Evolutionary conservation across 495 filamentous ascomycete species (phyloP).

Genomic region (Hypoxylon fuscum): DNA sequence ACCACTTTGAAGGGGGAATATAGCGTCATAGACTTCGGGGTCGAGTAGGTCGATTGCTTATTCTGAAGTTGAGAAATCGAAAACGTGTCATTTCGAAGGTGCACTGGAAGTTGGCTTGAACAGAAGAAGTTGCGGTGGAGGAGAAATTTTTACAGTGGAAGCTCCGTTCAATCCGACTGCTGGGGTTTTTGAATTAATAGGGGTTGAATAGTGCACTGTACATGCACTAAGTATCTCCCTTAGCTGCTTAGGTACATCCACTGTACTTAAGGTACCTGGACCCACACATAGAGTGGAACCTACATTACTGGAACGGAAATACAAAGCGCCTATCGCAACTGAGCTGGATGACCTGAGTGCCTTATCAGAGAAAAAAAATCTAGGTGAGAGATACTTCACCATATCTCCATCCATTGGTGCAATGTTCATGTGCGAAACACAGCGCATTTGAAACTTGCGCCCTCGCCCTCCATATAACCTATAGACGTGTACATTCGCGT

Average conservation of each 20-base stretch:
- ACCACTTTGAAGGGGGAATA: background rate
- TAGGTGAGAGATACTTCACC: background rate
- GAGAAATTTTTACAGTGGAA: conserved; percentile 15
- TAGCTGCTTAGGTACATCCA: too few species aligned
- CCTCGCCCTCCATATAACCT: background rate
- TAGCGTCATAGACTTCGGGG: conserved; percentile 8
- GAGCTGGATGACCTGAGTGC: background rate
- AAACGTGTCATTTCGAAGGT: conserved; percentile 16
- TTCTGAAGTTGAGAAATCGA: background rate
- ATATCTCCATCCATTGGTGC: too few species aligned
- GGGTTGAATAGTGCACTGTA: too few species aligned
- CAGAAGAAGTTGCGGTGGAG: conserved; percentile 26
- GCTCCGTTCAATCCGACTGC: conserved; percentile 13
- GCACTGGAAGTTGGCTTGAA: conserved; percentile 11
- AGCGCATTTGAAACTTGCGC: conserved; percentile 12
- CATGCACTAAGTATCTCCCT: too few species aligned
- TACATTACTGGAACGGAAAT: conserved; percentile 31
- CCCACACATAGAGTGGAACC: too few species aligned
- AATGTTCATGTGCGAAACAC: conserved; percentile 16
- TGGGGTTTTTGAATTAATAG: background rate
- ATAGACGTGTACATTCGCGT: background rate
- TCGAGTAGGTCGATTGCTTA: background rate
- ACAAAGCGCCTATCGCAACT: conserved; percentile 29
- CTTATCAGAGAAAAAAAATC: conserved; percentile 31
- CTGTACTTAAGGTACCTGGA: too few species aligned